Evolutionary conservation across 352 stramenopile species (phyloP).

Genomic region (Globisporangium sylvaticum): DNA sequence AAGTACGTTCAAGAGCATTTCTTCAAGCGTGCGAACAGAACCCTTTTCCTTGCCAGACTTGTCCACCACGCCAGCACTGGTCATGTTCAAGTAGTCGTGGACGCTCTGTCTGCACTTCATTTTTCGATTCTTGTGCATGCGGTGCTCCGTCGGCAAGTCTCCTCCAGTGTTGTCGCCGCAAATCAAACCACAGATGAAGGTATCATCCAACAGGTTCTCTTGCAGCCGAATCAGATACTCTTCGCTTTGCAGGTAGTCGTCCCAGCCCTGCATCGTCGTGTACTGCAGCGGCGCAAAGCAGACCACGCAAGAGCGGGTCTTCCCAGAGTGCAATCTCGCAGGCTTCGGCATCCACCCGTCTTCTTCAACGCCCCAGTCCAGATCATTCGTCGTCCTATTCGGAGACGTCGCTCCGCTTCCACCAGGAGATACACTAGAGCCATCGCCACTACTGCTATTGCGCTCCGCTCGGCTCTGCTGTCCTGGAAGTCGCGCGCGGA

Average conservation of each 20-base stretch:
- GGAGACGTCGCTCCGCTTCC: neutral
- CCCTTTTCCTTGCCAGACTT: conserved; percentile 66
- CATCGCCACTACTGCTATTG: conserved; percentile 13
- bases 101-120: conserved; percentile 81
- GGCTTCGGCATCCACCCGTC: conserved; percentile 86
- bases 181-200: conserved; percentile 75
- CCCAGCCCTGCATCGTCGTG: conserved; percentile 59
- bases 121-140: conserved; percentile 85
- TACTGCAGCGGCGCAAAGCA: conserved; percentile 80
- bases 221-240: conserved; percentile 72
- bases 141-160: conserved; percentile 78
- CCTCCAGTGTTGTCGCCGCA: conserved; percentile 66
- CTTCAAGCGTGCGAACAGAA: conserved; percentile 70
- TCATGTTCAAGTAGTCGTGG: conserved; percentile 77
- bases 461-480: conserved; percentile 12
- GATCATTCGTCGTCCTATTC: conserved; percentile 1
- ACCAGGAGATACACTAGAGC: neutral
- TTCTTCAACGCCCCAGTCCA: conserved; percentile 31
- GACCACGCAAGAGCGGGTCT: conserved; percentile 68
- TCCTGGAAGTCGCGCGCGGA: neutral
- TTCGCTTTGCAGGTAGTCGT: conserved; percentile 82
- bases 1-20: conserved; percentile 73
- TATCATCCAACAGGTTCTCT: conserved; percentile 68
- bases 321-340: conserved; percentile 71
- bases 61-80: conserved; percentile 75